Evolutionary conservation across 1,139 yeast species (phyloP), one percentile per base, ranked within the genome.

Genomic region (Suhomyces taliae): DNA sequence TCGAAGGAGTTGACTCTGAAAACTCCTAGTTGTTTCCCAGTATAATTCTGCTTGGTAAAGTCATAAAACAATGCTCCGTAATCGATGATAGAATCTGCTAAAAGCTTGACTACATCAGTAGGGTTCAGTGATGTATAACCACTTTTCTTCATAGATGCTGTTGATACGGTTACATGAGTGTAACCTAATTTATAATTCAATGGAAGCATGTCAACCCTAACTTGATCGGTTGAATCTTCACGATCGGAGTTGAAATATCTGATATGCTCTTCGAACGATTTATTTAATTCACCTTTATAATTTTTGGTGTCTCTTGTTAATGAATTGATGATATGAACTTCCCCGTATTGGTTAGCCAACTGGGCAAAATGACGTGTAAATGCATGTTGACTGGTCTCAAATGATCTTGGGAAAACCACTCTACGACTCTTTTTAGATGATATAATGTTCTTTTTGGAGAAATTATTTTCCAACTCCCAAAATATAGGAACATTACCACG

Each of bases 401-500:
- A 76, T 3, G 85, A 80, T 51, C 86, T 71, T 0, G 83, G 78
- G 46, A 84, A 74, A 26, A 72, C 69, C 4, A 85, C 69, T 51
- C 74, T 81, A 37, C 59, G 61, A 40, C 64, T 64, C 40, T 62
- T 67, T 2, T 81, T 75, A 11, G 81, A 73, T 15, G 81, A 58
- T n/a, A 72, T 46, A 34, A 74, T 52, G 26, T 58, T 64, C 48
- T 64, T 68, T 41, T 70, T 70, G 27, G 57, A 53, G 40, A 80
- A 63, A 51, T 81, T 82, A 47, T 74, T 76, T 45, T 83, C 87
- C 57, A 66, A 67, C 45, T 73, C 76, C 78, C 87, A 86, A 56
- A 79, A 83, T 31, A 85, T 65, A 0, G 95, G 93, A 2, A 82
- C 84, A 61, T 86, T 86, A 0, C 90, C 93, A 48, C 86, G 62